Evolutionary conservation across 2,329 filamentous ascomycete genomes (phyloP).

Genomic region (Aureobasidium vineae): DNA sequence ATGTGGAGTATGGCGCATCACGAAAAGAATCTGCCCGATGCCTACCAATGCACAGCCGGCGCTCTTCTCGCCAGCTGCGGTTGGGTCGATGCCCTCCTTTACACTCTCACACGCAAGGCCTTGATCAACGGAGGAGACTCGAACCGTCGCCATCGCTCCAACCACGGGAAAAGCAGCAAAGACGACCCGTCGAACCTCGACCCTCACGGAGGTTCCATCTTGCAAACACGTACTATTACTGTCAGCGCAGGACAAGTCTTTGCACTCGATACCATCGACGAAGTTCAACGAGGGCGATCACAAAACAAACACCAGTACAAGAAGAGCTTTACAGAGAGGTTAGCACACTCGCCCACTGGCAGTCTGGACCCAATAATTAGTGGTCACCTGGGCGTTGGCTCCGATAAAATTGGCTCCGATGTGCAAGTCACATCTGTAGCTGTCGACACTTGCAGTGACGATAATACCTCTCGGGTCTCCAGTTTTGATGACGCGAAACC

Average conservation of each 20-base stretch:
- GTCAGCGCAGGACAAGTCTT: constrained; percentile 27
- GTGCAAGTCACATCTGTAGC: background rate
- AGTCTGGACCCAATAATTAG: constrained; percentile 30
- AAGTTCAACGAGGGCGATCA: constrained; percentile 18
- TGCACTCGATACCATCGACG: constrained; percentile 9
- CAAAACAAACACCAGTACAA: constrained; percentile 6
- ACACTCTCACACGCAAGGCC: constrained; percentile 55
- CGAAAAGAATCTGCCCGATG: constrained; percentile 36
- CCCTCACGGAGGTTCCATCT: constrained; percentile 32
- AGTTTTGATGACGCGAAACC: constrained; percentile 9
- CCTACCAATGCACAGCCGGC: constrained; percentile 52
- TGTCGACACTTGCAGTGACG: background rate
- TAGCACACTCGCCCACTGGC: constrained; percentile 25
- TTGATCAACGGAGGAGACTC: constrained; percentile 29
- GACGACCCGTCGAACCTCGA: background rate
- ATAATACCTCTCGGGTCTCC: background rate
- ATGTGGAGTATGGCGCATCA: constrained; percentile 61
- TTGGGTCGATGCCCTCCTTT: constrained; percentile 59
- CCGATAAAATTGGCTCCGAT: background rate
- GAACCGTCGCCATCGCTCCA: background rate
- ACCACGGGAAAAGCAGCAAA: constrained; percentile 27
- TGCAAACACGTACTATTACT: constrained; percentile 35
- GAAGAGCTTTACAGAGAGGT: constrained; percentile 1
- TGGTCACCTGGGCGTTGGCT: background rate
- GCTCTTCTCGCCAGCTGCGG: constrained; percentile 59